Evolutionary conservation across 2,329 filamentous ascomycete genomes (phyloP), one percentile per base, ranked within the genome.

Genomic region (Bipolaris bicolor): DNA sequence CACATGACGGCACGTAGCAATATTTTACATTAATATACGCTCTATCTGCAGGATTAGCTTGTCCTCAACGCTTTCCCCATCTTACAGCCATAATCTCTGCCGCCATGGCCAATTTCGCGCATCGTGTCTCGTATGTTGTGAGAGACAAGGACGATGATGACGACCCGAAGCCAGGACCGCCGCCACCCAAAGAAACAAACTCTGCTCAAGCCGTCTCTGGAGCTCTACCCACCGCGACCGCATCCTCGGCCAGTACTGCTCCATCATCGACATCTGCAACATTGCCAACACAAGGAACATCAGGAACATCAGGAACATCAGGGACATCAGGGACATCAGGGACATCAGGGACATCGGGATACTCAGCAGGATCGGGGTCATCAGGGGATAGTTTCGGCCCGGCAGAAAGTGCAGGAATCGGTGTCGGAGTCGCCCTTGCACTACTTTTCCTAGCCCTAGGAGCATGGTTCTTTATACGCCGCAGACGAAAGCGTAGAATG

Each of bases 401-500:
- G n/a, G 63, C 55, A 9, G 57, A 60, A n/a, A 55, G 58, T 22
- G 58, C 58, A 13, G 63, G 66, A 9, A 62, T 67, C 15, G 66
- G 66, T 22, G 36, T 66, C 20, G 66, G 58, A 37, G 58, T 62
- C n/a, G 61, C 63, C 3, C 10, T 62, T 2, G 43, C 49, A 7
- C 43, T 63, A 5, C 59, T 65, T 33, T 24, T 65, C 26, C 44
- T 61, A 34, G 45, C 56, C 13, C 45, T 63, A 3, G 59, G 49
- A 31, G 49, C 39, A 16, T 68, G 64, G 60, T 51, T 63, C 29
- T 57, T 54, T 33, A 11, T 59, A 15, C 60, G 64, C 13, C 58
- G 59, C 22, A 59, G 59, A 26, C 52, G 53, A 45, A 46, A 33
- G 29, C 39, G 34, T 24, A 44, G 22, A 49, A 47, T 45, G 56